A percentile compares a stretch with the other conserved stretches of the same genome.
Conservation (phyloP, 805 yeast genomes). For the Ogataea glucozyma region DNA sequence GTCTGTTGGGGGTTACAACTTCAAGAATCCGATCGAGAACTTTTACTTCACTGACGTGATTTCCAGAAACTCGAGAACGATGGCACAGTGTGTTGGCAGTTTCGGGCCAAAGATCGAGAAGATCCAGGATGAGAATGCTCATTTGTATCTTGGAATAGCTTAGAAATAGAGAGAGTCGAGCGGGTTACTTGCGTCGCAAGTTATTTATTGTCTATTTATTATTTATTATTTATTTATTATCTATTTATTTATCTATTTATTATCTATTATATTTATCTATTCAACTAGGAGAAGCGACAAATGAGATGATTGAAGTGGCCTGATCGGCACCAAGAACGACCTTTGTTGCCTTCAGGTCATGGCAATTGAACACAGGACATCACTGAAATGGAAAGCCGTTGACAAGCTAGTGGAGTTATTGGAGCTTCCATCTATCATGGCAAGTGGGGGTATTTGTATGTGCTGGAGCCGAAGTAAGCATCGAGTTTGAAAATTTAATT, state of each 20-base stretch:
- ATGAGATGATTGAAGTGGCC: too few relatives aligned
- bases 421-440: too few relatives aligned
- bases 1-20: conserved; percentile 41
- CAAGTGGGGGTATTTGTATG: too few relatives aligned
- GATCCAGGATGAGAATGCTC: conserved; percentile 47
- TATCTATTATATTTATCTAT: conserved; percentile 8
- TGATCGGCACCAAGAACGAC: too few relatives aligned
- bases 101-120: conserved; percentile 69
- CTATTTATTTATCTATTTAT: conserved; percentile 14
- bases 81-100: conserved; percentile 81
- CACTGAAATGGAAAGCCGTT: too few relatives aligned
- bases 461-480: too few relatives aligned
- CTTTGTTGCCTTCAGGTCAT: too few relatives aligned
- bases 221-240: conserved; percentile 9
- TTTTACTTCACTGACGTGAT: conserved; percentile 88
- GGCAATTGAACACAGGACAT: too few relatives aligned
- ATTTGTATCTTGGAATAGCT: conserved; percentile 35
- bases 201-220: conserved; percentile 15
- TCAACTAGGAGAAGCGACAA: too few relatives aligned
- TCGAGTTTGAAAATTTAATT: too few relatives aligned
- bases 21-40: conserved; percentile 75
- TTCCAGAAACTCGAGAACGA: conserved; percentile 83
- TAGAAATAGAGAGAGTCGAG: conserved; percentile 18
- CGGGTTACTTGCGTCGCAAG: conserved; percentile 5
- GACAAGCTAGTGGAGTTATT: too few relatives aligned